phyloP scores from a whole-genome alignment of 768 basidiomycete species.

The Lactarius hengduanensis region DNA sequence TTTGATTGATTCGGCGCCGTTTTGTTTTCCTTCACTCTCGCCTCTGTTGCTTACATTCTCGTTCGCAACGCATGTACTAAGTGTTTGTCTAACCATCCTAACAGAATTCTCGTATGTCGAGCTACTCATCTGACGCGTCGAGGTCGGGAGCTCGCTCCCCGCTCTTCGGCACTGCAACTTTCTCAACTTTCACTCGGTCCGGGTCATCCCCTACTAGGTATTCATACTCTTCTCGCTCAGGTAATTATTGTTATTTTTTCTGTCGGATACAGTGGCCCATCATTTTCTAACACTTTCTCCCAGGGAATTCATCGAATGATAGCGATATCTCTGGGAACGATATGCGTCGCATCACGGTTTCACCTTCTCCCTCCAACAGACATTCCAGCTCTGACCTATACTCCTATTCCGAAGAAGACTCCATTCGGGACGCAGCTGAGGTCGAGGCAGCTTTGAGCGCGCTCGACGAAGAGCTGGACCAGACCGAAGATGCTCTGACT shows the following conservation, averaged over 20 bases:
- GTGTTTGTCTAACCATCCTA: constrained; percentile 9
- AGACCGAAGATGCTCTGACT: constrained; percentile 62
- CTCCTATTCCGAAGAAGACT: constrained; percentile 54
- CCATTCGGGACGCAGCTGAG: constrained; percentile 47
- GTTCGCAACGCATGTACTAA: constrained; percentile 34
- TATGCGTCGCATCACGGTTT: constrained; percentile 31
- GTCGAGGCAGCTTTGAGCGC: constrained; percentile 67
- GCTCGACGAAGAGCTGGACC: constrained; percentile 65
- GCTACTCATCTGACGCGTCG: constrained; percentile 37
- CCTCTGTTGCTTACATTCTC: neutral
- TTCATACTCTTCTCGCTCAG: constrained; percentile 55
- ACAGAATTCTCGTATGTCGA: constrained; percentile 37
- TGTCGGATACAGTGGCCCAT: neutral
- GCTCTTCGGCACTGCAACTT: constrained; percentile 58
- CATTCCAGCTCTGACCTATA: constrained; percentile 24
- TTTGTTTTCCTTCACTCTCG: constrained; percentile 19
- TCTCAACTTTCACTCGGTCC: constrained; percentile 50
- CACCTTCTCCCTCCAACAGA: constrained; percentile 27
- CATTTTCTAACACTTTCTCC: constrained; percentile 8
- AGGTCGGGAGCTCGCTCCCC: constrained; percentile 52
- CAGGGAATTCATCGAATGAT: constrained; percentile 26
- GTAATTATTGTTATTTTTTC: constrained; percentile 34
- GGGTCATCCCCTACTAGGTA: constrained; percentile 56
- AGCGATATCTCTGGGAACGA: constrained; percentile 27
- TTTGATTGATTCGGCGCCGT: neutral